These are phyloP conservation scores for Furcasterigmium furcatum DNA, from an alignment of 2,329 filamentous ascomycete species.

Conservation along the genomic window DNA sequence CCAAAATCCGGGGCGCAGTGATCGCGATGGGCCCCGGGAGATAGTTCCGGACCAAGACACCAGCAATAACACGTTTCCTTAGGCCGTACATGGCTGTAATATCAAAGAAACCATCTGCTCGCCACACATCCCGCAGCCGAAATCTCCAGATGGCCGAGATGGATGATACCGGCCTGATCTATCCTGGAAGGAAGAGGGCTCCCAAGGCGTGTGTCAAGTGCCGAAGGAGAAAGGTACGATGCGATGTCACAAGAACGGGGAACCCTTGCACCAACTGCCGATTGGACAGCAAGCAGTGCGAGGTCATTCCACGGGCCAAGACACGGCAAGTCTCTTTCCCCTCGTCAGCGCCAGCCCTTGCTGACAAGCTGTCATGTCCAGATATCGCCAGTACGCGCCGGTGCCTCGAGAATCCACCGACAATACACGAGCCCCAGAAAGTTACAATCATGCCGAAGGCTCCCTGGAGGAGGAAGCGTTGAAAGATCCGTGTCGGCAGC, in stretches of 20 bases:
- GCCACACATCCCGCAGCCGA: not conserved
- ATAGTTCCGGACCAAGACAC: slow-evolving; percentile 1
- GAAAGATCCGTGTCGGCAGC: not conserved
- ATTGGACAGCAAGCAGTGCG: not conserved
- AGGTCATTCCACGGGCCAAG: not conserved
- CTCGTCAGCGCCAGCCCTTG: not conserved
- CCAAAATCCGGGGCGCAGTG: not conserved
- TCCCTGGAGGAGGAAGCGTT: not conserved
- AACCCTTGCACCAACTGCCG: not conserved
- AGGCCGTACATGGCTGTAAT: not conserved
- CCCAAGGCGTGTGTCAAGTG: not conserved
- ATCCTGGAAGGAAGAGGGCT: not conserved
- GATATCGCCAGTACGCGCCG: not conserved
- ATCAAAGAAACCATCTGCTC: not conserved
- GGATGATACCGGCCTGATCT: not conserved
- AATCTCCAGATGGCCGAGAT: not conserved
- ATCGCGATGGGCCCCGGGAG: not conserved
- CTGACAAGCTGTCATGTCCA: not conserved
- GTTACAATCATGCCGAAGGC: not conserved
- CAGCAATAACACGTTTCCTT: not conserved
- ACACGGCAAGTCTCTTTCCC: not conserved
- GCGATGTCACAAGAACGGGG: not conserved
- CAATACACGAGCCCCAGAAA: not conserved
- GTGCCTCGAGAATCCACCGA: not conserved
- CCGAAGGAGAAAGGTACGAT: not conserved